Evolutionary conservation across 805 yeast genomes (phyloP), one percentile per base, ranked within the genome.

Genomic region (Candida ortonii): DNA sequence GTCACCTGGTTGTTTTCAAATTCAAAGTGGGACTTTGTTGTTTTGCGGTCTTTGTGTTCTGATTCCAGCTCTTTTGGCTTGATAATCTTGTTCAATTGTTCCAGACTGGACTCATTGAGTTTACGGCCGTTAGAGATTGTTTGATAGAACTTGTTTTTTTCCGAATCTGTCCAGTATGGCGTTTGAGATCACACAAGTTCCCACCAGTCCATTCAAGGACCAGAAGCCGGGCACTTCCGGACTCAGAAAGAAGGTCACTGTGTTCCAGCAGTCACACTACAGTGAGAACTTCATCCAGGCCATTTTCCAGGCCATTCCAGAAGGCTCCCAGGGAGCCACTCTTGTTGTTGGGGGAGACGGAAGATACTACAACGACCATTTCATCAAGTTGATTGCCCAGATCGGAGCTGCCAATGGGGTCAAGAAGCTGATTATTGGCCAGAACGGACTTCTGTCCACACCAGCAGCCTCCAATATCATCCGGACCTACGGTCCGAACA

Each of bases 171-270:
- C 12, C 25, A 29, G 5, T 22, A 50, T 48, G 53, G 29, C 49
- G 7, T 46, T 36, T 22, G 9, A 38, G 4, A 21, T 53, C 22
- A 34, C 47, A 3, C 28, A 35, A 13, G 68, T 85, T 26, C 55
- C 72, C 23, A 89, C 97, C 15, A 77, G 72, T 9, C 80, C 96
- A 1, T 90, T 76, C 62, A 70, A 64, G 26, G 98, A 89, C 65
- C 98, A 90, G 61, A 93, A 89, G 60, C 97, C 98, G 9, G 98
- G 98, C 22, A 90, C 98, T 15, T 90, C 97, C 6, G 98, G 98
- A 16, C 76, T 90, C 30, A 77, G 98, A 55, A 90, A 90, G 71
- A 88, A 83, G 66, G 95, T 90, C 27, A 71, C 70, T 16, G 89
- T 86, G 16, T 90, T 90, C 67, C 77, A 86, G 64, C 50, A 63